A percentile compares a stretch with the other conserved stretches of the same genome.
phyloP scores from a whole-genome alignment of 2,329 filamentous ascomycete genomes.

The Colletotrichum liriopes region DNA sequence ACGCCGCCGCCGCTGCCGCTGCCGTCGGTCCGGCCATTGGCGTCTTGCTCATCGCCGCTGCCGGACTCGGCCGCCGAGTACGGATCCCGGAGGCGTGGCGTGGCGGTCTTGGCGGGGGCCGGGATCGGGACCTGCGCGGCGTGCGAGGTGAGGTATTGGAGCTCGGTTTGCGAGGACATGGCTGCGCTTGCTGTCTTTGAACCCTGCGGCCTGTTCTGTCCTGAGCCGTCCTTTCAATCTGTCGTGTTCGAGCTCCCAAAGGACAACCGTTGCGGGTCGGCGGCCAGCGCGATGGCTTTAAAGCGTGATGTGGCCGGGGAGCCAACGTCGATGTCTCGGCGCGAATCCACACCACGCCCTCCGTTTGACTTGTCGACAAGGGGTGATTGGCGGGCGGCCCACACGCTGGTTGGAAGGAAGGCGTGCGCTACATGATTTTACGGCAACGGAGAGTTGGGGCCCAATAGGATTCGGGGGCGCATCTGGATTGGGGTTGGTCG shows the following conservation, averaged over 20 bases:
- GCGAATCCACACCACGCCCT: conserved; percentile 30
- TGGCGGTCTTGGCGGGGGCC: background rate
- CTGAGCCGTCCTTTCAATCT: background rate
- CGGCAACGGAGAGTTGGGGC: background rate
- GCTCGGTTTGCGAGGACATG: conserved; percentile 35
- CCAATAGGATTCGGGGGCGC: background rate
- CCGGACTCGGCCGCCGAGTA: conserved; percentile 20
- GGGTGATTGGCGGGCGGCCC: background rate
- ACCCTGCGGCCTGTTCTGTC: background rate
- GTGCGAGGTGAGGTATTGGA: conserved; percentile 16
- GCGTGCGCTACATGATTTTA: background rate
- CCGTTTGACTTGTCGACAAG: conserved; percentile 10
- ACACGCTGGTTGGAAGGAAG: background rate
- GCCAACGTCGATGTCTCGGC: background rate
- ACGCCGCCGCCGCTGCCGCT: background rate
- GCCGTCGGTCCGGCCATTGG: background rate
- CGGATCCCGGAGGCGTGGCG: conserved; percentile 16
- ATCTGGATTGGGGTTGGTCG: background rate
- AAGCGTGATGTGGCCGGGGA: conserved; percentile 9
- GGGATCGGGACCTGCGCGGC: background rate
- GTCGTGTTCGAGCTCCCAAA: background rate
- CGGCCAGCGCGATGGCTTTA: conserved; percentile 5
- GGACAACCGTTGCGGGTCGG: background rate
- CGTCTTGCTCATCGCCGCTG: background rate
- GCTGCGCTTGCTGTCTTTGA: background rate